Percentiles rank a stretch among this genome's conserved stretches.
Evolutionary conservation across 1,284 basidiomycete species (phyloP).

Genomic region (Exsudoporus floridanus): DNA sequence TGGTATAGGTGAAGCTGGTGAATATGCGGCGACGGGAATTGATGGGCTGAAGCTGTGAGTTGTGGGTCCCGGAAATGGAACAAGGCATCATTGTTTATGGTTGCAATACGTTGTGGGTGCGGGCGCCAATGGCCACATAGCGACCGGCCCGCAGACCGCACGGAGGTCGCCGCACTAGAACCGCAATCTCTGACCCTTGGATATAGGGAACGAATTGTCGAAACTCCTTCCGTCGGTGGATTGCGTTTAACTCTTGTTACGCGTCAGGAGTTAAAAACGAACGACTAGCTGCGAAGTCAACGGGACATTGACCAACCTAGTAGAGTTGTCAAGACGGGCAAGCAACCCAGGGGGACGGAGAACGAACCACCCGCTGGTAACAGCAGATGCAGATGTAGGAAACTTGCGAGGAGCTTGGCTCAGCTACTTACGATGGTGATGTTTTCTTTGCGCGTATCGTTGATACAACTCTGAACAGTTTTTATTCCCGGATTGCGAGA

Average conservation of each 20-base stretch:
- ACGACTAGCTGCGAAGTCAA: not conserved
- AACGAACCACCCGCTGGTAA: not conserved
- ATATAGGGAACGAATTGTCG: not conserved
- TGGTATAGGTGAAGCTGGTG: not conserved
- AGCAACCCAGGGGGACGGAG: not conserved
- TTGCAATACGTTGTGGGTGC: slow-evolving; percentile 19
- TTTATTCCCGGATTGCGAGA: not conserved
- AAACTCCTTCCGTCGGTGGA: not conserved
- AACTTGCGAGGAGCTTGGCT: not conserved
- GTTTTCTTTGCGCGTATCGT: not conserved
- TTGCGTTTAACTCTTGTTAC: not conserved
- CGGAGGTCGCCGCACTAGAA: slow-evolving; percentile 2
- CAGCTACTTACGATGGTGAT: not conserved
- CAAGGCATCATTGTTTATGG: slow-evolving; percentile 14
- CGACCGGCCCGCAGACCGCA: not conserved
- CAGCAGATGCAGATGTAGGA: not conserved
- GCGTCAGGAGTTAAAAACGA: not conserved
- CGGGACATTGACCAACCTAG: not conserved
- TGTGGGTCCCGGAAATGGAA: slow-evolving; percentile 14
- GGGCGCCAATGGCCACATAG: slow-evolving; percentile 8
- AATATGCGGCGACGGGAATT: not conserved
- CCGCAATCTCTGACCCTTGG: not conserved
- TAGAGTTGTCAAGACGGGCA: not conserved
- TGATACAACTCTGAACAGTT: not conserved
- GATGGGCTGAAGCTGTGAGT: not conserved